Base-by-base conservation (phyloP, 2,329 filamentous ascomycete species). In the Trichoderma koningii region DNA sequence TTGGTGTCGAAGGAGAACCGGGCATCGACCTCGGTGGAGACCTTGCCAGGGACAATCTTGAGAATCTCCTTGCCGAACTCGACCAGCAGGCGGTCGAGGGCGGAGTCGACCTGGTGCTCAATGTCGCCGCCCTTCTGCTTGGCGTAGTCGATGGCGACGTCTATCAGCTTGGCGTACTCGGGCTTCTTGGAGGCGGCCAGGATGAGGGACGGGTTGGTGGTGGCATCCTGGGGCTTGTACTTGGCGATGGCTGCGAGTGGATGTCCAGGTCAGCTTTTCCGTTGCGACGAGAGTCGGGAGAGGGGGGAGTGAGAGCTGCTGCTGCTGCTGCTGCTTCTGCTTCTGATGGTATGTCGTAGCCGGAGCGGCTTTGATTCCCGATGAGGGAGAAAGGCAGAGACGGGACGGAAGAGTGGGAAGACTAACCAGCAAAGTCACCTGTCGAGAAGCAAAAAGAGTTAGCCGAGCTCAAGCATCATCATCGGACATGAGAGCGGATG, bases 151-250 rank as follows among this genome's bases (percentile, higher is more conserved):
- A 97, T 85, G 73, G 94, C 93, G 65, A 83, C 82, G 76, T 98
- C 93, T 73, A 97, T 96, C 77, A 98, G 84, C 80, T 89, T 89
- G 76, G 91, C 92, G 80, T 98, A 98, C 81, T 97, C 93, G 78
- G 91, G 77, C 88, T 98, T 98, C 87, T 99, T 98, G 78, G 95
- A 93, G 70, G 95, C 95, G 72, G 93, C 94, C 78, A 99, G 90
- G 81, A 99, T 98, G 79, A 99, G 87, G 69, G 95, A 98, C 67
- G 95, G 95, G 89, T 99, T 99, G 84, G 95, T 99, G 80, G 95
- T 99, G 77, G 95, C 95, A 91, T 99, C 95, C 86, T 99, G 93
- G 71, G 95, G 95, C 89, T 97, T 96, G 89, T 99, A 99, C 86
- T 98, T 97, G 85, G 86, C 93, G 80, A 99, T 99, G 80, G 93